Evolutionary conservation across 495 filamentous ascomycete species (phyloP).

Genomic region (Annulohypoxylon nitens): DNA sequence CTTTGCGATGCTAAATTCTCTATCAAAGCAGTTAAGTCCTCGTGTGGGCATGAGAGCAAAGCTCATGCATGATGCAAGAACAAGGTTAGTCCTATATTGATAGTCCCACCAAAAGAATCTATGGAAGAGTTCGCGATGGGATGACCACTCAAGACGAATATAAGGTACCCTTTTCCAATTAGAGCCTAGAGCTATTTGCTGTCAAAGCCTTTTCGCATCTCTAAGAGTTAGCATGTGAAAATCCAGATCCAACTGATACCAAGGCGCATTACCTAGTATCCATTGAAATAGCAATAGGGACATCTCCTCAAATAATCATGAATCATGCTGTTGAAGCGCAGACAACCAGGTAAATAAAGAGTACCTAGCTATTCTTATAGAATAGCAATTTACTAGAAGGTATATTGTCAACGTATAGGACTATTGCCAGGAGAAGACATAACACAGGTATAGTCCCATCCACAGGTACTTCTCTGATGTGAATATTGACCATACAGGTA

Average conservation of each 20-base stretch:
- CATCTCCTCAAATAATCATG: background rate
- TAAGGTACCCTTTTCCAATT: background rate
- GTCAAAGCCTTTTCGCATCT: background rate
- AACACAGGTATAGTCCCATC: background rate
- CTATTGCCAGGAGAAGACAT: too few relatives aligned
- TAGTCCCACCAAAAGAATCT: background rate
- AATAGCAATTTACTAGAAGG: background rate
- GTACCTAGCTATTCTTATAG: background rate
- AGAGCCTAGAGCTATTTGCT: background rate
- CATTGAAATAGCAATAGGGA: background rate
- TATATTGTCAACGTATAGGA: background rate
- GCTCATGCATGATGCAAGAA: background rate
- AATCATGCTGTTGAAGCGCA: background rate
- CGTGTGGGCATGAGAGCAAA: background rate
- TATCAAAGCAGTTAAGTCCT: background rate
- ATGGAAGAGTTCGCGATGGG: background rate
- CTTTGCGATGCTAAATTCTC: background rate
- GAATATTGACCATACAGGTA: too few relatives aligned
- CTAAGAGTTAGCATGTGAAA: background rate
- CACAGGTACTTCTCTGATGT: background rate
- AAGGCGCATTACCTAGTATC: too few relatives aligned
- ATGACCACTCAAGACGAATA: background rate
- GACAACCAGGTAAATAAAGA: background rate
- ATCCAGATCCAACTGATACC: background rate
- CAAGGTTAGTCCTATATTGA: conserved; percentile 1